These are phyloP conservation scores for Friedmanniomyces simplex DNA, from an alignment of 495 filamentous ascomycete genomes.

Conservation along the genomic window DNA sequence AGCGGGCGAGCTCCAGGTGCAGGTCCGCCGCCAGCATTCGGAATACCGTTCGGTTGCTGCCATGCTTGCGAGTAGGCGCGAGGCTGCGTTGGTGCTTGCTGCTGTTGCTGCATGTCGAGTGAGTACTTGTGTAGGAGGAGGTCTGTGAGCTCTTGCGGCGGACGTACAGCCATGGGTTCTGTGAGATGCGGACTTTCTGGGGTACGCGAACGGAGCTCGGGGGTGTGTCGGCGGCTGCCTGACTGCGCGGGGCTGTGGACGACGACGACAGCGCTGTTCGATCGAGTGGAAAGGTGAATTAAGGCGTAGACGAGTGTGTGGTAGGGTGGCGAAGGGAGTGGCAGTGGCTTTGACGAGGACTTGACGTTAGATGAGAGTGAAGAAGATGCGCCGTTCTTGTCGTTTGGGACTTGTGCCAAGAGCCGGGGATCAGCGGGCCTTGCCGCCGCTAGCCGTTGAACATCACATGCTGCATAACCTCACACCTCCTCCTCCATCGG, in stretches of 20 bases:
- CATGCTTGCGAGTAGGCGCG: conserved; percentile 30
- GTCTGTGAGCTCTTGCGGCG: neutral
- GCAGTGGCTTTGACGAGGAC: too few species aligned
- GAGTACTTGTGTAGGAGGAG: neutral
- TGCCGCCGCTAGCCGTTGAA: too few species aligned
- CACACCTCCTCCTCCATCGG: too few species aligned
- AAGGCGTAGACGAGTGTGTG: neutral
- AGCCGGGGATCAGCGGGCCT: too few species aligned
- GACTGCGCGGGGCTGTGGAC: neutral
- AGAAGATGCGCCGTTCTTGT: too few species aligned
- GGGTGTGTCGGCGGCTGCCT: neutral
- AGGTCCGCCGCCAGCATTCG: conserved; percentile 29
- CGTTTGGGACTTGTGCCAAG: too few species aligned
- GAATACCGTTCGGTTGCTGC: conserved; percentile 32
- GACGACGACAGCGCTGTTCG: neutral
- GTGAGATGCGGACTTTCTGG: conserved; percentile 1
- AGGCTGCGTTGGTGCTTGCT: conserved; percentile 34
- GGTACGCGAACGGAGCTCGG: conserved; percentile 9
- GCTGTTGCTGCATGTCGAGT: neutral
- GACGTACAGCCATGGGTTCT: conserved; percentile 13
- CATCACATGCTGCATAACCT: too few species aligned
- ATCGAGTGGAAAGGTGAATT: neutral
- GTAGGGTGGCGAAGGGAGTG: neutral
- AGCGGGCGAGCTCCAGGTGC: conserved; percentile 35
- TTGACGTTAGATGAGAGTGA: too few species aligned